These are phyloP conservation scores for Glycine tomentella DNA, from an alignment of 306 rosid genomes.

Conservation along the genomic window DNA sequence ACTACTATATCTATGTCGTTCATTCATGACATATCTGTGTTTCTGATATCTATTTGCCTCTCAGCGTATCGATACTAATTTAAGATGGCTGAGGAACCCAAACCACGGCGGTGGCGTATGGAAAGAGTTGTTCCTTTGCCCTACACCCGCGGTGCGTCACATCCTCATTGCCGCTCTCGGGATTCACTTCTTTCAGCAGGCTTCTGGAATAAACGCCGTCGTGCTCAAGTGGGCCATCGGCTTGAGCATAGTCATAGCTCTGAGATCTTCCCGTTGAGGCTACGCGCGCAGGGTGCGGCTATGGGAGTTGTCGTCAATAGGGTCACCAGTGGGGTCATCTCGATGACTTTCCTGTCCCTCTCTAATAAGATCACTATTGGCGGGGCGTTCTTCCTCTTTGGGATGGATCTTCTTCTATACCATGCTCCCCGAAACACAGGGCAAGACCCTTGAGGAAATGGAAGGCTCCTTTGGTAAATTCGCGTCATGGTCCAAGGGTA, in stretches of 20 bases:
- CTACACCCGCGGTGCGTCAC: conserved; percentile 78
- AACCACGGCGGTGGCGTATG: conserved; percentile 65
- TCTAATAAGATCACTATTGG: conserved; percentile 63
- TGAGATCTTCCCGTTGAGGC: conserved; percentile 77
- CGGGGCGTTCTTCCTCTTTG: conserved; percentile 80
- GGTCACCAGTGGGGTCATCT: conserved; percentile 62
- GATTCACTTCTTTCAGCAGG: conserved; percentile 83
- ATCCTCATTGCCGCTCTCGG: conserved; percentile 71
- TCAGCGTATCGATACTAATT: not conserved
- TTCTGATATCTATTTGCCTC: too few relatives aligned
- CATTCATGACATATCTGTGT: too few relatives aligned
- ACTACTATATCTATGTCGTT: too few relatives aligned
- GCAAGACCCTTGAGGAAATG: conserved; percentile 77
- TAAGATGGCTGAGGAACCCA: conserved; percentile 48
- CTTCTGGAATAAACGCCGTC: conserved; percentile 82
- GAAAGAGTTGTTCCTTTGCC: conserved; percentile 70
- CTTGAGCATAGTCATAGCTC: conserved; percentile 60
- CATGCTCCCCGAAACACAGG: conserved; percentile 83
- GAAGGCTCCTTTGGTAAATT: conserved; percentile 81
- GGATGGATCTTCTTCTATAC: conserved; percentile 71
- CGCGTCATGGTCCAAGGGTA: not conserved
- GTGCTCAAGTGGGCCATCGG: conserved; percentile 66
- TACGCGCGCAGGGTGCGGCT: conserved; percentile 87
- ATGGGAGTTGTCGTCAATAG: conserved; percentile 71
- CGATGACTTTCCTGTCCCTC: conserved; percentile 84